Percentiles rank a stretch among this genome's conserved stretches.
Conservation (phyloP, 345 rosid species). For the Tarenaya hassleriana region DNA sequence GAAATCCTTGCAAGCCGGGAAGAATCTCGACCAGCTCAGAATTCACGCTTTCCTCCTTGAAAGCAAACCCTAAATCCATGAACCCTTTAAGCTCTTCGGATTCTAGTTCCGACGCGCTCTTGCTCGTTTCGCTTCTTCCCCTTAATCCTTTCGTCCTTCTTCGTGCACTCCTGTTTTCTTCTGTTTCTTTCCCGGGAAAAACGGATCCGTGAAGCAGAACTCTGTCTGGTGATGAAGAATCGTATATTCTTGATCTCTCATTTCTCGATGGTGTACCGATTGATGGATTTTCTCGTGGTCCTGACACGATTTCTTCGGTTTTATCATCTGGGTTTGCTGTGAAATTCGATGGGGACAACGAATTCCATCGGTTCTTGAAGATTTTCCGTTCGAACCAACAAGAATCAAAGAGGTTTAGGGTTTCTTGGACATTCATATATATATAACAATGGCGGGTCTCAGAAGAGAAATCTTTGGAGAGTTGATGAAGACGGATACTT, state of each 20-base stretch:
- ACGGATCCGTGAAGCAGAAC: no score
- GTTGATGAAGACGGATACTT: constrained; percentile 4
- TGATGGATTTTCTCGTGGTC: constrained; percentile 39
- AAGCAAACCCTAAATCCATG: constrained; percentile 87
- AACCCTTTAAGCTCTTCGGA: constrained; percentile 79
- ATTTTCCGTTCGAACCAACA: constrained; percentile 45
- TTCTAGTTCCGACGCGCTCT: constrained; percentile 65
- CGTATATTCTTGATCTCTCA: no score
- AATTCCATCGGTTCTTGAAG: constrained; percentile 26
- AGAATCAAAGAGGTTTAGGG: constrained; percentile 23
- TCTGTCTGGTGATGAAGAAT: no score
- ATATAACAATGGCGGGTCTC: neutral
- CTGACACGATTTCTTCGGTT: constrained; percentile 22
- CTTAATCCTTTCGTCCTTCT: constrained; percentile 13
- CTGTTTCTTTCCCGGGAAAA: neutral
- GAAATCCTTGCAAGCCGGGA: constrained; percentile 56
- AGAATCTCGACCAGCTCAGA: constrained; percentile 62
- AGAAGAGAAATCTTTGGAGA: neutral
- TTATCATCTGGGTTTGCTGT: constrained; percentile 24
- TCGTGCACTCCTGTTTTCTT: constrained; percentile 8
- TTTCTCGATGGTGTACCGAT: constrained; percentile 22
- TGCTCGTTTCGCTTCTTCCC: constrained; percentile 34
- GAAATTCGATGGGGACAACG: no score
- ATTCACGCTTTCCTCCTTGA: constrained; percentile 64
- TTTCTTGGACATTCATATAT: no score